Evolutionary conservation across 2,329 filamentous ascomycete genomes (phyloP).

Genomic region (Didymella keratinophila): DNA sequence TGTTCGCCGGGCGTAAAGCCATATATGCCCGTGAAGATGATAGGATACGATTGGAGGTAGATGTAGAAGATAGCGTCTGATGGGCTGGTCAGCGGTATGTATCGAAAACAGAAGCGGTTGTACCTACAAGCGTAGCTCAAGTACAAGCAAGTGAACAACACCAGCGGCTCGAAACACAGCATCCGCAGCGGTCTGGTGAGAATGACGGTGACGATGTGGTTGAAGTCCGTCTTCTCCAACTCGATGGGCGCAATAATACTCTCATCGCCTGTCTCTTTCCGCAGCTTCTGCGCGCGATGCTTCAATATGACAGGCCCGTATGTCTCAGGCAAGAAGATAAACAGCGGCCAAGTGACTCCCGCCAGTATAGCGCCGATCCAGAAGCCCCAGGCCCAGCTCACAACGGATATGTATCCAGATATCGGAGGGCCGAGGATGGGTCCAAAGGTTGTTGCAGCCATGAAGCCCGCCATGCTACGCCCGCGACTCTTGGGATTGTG

Average conservation of each 20-base stretch:
- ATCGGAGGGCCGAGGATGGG: conserved; percentile 72
- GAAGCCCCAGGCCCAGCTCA: conserved; percentile 75
- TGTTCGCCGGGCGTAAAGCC: conserved; percentile 68
- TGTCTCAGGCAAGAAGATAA: conserved; percentile 67
- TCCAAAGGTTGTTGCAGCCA: conserved; percentile 69
- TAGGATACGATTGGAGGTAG: conserved; percentile 77
- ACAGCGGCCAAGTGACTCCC: conserved; percentile 65
- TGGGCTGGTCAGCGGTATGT: not conserved
- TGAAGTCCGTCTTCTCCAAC: conserved; percentile 65
- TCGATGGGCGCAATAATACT: conserved; percentile 68
- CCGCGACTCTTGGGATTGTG: conserved; percentile 56
- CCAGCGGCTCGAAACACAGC: conserved; percentile 76
- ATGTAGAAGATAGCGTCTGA: conserved; percentile 68
- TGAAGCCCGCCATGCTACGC: conserved; percentile 44
- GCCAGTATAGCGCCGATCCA: conserved; percentile 76
- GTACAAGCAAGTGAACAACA: conserved; percentile 74
- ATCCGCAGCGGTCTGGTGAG: conserved; percentile 76
- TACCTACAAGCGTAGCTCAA: conserved; percentile 66
- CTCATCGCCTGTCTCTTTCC: conserved; percentile 62
- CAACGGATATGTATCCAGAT: conserved; percentile 67
- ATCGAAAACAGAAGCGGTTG: not conserved
- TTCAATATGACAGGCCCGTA: conserved; percentile 56
- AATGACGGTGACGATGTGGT: conserved; percentile 71
- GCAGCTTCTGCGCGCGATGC: conserved; percentile 64
- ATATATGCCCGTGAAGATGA: conserved; percentile 71